Evolutionary conservation across 2,329 filamentous ascomycete genomes (phyloP), one percentile per base, ranked within the genome.

Genomic region (Albophoma yamanashiensis): DNA sequence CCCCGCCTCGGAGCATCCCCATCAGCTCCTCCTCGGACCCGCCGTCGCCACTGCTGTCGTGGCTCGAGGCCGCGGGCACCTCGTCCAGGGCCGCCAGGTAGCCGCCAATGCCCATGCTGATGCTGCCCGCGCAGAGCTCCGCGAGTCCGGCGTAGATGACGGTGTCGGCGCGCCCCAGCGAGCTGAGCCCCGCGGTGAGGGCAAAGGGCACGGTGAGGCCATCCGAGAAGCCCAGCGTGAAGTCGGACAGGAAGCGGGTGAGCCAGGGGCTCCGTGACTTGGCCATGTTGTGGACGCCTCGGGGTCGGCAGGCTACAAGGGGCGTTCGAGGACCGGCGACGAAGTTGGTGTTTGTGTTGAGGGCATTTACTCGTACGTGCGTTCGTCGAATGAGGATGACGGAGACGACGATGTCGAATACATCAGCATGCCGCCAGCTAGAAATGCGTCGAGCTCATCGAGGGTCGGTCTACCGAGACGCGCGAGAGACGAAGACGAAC

Each of bases 131-230:
- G 62, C 88, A 87, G 45, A 90, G 77, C 70, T 91, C 88, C 0
- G 87, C 87, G 36, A 89, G 73, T 0, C 88, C 88, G 2, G 85
- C 88, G 45, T 85, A 83, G 27, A 92, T 82, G 59, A 88, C 83
- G 0, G 85, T 83, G 59, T 82, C 80, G 17, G 83, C 82, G 59
- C 81, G 77, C 3, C 84, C 84, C 6, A 88, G 74, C 3, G 81
- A 81, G 25, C 81, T 83, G 4, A 91, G 77, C 3, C 88, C 88
- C 1, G 88, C 87, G 0, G 87, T 90, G 22, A 91, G 76, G 22
- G 89, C 88, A 67, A 91, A 91, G 0, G 88, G 88, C 0, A 91
- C 88, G 0, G 88, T 91, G 62, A 91, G 76, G 15, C 88, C 88
- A 73, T 91, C 88, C 0, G 88, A 85, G 63, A 91, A 84, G 27